Conservation (phyloP, 176 grass and related monocot genomes). For the Carex kokanica region DNA sequence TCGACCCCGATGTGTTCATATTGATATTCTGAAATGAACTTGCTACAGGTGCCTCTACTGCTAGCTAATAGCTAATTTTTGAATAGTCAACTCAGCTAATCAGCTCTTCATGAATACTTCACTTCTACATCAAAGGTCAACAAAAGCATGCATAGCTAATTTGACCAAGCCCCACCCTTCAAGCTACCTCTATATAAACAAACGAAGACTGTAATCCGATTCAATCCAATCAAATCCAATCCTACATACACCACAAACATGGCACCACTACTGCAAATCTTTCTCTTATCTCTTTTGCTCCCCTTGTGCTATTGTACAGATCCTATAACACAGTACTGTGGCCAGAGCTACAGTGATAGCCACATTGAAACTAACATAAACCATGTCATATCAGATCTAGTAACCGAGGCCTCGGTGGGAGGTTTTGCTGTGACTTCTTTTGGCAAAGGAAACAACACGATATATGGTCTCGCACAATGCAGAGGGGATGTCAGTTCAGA, state of each 20-base stretch:
- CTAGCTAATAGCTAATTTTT: not conserved
- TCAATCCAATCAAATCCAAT: not conserved
- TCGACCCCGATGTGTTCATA: not conserved
- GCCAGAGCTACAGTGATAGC: conserved; percentile 30
- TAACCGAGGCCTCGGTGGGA: conserved; percentile 27
- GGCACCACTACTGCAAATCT: conserved; percentile 28
- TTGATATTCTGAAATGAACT: not conserved
- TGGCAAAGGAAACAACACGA: conserved; percentile 10
- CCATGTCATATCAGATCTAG: conserved; percentile 39
- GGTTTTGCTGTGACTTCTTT: conserved; percentile 41
- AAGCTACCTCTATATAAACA: conserved; percentile 15
- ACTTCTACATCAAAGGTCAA: conserved; percentile 4
- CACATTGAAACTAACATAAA: conserved; percentile 40
- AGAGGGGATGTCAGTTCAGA: conserved; percentile 50
- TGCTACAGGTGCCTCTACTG: not conserved
- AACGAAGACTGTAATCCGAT: not conserved
- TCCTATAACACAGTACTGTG: conserved; percentile 42
- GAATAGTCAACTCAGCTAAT: not conserved
- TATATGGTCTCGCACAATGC: conserved; percentile 76
- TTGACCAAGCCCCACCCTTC: not conserved
- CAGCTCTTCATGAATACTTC: not conserved
- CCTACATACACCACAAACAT: conserved; percentile 31
- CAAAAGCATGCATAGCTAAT: conserved; percentile 1
- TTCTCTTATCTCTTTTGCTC: conserved; percentile 29
- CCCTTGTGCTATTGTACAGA: conserved; percentile 26